Base-by-base conservation (phyloP, 2,329 filamentous ascomycete genomes). In the Hypocreales sp. region DNA sequence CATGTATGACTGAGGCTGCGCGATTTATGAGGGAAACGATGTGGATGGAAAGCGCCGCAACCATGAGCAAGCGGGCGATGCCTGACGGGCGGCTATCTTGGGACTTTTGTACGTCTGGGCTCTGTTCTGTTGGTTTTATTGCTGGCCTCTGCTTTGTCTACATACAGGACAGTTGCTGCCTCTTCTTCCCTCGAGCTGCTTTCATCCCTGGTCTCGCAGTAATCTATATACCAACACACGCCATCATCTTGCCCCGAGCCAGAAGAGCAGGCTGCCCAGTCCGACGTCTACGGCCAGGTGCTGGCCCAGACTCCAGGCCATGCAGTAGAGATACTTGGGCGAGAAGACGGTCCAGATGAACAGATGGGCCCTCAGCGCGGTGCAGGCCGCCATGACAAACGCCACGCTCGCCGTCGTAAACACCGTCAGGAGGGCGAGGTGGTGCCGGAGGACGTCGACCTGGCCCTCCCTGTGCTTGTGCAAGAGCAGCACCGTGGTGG, bases 341-440 rank as follows among this genome's bases (percentile, higher is more conserved):
- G 82, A 92, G 51, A 98, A 98, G 8, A 98, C 90, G 1, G 87
- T 95, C 90, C 90, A 98, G 35, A 98, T 86, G 48, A 98, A 98
- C 31, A 98, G 52, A 60, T 98, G 90, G 17, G 81, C 83, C 38
- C 87, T 63, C 45, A 98, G 51, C 7, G 69, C 62, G 25, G 79
- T 84, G 50, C 90, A 98, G 11, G 87, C 84, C 10, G 67, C 71
- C 87, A 95, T 95, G 15, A 94, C 77, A 25, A 72, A 77, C 3
- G 72, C 53, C 28, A 81, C 53, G 36, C 72, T 72, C 2, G 60
- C 58, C 1, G 78, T 64, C 8, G 69, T 58, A 47, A 90, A 92
- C 8, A 77, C 50, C 1, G 84, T 92, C 41, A 80, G 50, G 22
- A 80, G 41, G 1, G 66, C 57, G 1, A 78, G 45, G 45, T 90